Evolutionary conservation across 441 rosid genomes (phyloP).

Genomic region (Raphanus hybrid): DNA sequence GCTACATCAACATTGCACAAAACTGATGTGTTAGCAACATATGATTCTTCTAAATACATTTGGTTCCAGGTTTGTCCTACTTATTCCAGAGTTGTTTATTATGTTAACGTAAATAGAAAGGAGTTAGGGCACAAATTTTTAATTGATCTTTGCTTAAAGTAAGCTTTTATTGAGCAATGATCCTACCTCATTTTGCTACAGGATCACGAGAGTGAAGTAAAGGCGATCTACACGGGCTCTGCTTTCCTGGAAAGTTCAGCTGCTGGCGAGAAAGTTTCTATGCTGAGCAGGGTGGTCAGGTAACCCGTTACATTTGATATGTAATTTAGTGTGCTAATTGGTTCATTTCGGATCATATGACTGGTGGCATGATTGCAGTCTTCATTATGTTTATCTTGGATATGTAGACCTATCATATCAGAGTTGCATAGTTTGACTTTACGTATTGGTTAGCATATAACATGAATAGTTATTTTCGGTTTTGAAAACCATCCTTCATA

Average conservation of each 20-base stretch:
- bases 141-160: neutral
- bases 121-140: neutral
- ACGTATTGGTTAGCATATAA: neutral
- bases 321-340: neutral
- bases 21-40: conserved; percentile 71
- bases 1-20: conserved; percentile 83
- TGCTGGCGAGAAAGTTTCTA: conserved; percentile 70
- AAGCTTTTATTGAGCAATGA: neutral
- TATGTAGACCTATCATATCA: conserved; percentile 9
- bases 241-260: conserved; percentile 65
- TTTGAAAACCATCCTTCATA: neutral
- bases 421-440: conserved; percentile 6
- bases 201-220: conserved; percentile 75
- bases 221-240: conserved; percentile 86
- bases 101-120: neutral
- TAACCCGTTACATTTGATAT: conserved; percentile 33
- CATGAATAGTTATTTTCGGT: conserved; percentile 1
- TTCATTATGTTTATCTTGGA: neutral
- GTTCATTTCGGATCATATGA: conserved; percentile 4
- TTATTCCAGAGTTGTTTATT: conserved; percentile 1
- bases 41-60: conserved; percentile 80
- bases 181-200: conserved; percentile 39
- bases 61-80: conserved; percentile 76
- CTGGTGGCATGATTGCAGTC: neutral
- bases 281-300: conserved; percentile 99